Evolutionary conservation across 179 eudicot genomes (phyloP).

Genomic region (Patellifolia procumbens): DNA sequence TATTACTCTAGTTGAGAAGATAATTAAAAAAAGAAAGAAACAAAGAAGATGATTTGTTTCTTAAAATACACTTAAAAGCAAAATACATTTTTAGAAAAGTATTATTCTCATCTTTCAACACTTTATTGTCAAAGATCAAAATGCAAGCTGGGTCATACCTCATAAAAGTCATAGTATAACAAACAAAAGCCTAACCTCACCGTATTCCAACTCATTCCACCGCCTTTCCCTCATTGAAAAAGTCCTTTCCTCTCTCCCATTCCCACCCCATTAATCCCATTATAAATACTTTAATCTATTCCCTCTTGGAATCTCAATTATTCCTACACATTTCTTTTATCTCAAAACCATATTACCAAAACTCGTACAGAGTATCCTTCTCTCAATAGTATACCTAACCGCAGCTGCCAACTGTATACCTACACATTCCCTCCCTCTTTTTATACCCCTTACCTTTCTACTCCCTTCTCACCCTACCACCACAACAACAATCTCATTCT

Average conservation of each 20-base stretch:
- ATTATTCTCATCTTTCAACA: background rate
- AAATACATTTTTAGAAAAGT: conserved; percentile 1
- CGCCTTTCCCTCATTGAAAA: conserved; percentile 16
- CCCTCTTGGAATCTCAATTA: background rate
- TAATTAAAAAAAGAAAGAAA: background rate
- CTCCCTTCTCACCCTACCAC: background rate
- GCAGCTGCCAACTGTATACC: too few relatives aligned
- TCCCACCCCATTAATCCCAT: background rate
- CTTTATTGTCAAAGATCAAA: too few relatives aligned
- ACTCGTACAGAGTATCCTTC: too few relatives aligned
- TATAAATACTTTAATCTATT: conserved; percentile 10
- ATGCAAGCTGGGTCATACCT: background rate
- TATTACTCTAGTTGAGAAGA: background rate
- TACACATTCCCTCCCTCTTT: background rate
- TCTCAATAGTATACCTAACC: too few relatives aligned
- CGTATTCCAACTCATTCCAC: conserved; percentile 27
- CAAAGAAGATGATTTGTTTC: background rate
- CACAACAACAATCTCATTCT: background rate
- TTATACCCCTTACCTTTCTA: background rate
- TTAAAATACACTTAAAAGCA: background rate
- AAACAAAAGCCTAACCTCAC: conserved; percentile 10
- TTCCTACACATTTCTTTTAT: too few relatives aligned
- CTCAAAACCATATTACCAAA: too few relatives aligned
- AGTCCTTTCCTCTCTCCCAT: background rate
- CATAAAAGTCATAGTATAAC: background rate